Evolutionary conservation across 148 eudicot species (phyloP), one percentile per base, ranked within the genome.

Genomic region (Fallopia convolvulus): DNA sequence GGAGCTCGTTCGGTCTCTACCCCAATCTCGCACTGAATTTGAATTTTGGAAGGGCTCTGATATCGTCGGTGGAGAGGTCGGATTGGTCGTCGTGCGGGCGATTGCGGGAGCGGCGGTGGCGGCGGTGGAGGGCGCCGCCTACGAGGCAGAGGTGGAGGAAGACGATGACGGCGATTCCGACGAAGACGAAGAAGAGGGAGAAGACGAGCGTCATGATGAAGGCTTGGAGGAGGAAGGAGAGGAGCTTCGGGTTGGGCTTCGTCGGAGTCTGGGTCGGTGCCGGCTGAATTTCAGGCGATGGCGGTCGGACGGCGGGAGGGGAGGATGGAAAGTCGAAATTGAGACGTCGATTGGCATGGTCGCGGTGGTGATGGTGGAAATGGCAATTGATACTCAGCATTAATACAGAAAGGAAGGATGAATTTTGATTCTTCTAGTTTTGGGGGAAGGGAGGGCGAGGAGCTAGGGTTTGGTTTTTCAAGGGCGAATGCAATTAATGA

Each of bases 101-200:
- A 4, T 39, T 23, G 13, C 65, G 49, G 46, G 11, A 49, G 55
- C 72, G 63, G 77, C 77, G 77, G 18, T 53, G 77, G 41, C 77
- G 63, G 77, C 77, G 77, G 77, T 75, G 77, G 49, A 77, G 75
- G 75, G 80, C 75, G 6, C 75, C 75, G 48, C 80, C 75, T 5
- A 72, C 80, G 20, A 77, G 39, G 66, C 80, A 77, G 77, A 77
- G 61, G 74, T 77, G 79, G 63, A 70, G 13, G 75, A 77, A 77
- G 61, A 77, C 49, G 74, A 77, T 66, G 63, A 72, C 79, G 47
- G 79, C 79, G 56, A 77, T 72, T 14, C 79, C 79, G 18, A 77
- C 65, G 75, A 77, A 77, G 44, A 77, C 75, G 63, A 77, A 46
- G 75, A 77, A 77, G 74, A 77, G 75, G 52, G 75, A 50, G 17